Evolutionary conservation across 2,329 filamentous ascomycete species (phyloP), one percentile per base, ranked within the genome.

Genomic region (Chaetomium globosum): DNA sequence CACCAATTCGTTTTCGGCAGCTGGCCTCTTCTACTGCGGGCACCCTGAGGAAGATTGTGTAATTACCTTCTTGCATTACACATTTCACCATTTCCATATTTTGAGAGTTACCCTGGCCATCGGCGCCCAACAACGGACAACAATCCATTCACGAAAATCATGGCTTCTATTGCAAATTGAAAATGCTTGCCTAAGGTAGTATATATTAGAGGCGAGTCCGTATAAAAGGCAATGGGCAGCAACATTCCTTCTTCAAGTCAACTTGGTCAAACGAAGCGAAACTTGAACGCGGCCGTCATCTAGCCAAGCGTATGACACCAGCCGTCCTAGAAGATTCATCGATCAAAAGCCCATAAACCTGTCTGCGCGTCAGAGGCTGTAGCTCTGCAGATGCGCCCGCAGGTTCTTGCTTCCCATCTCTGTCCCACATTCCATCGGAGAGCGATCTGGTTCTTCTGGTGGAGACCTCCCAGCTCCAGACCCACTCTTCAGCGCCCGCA

Each of bases 371-470:
- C 16, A 43, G 39, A n/a, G 13, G 5, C 51, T 1, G 12, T 6
- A 53, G 33, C 33, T 36, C 4, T 19, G 13, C 4, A 33, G 31
- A 5, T n/a, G 6, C 3, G 5, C 33, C 52, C 33, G 8, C 6
- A 56, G 53, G 21, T 39, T 39, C 53, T 33, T 2, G 33, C 10
- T 39, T 39, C 23, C 23, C 36, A 49, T 23, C 28, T 48, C 16
- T 19, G 39, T 7, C 39, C 30, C 33, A 19, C 31, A 33, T 33
- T 58, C 54, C 46, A 46, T 58, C 13, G 21, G 23, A 21, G 46
- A 43, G 36, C 54, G 53, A 63, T 63, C 48, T 43, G 61, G 46
- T 59, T 52, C 33, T 59, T 21, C 12, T 19, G 9, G 60, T 39
- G 61, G 46, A 12, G 30, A 23, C 46, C 12, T 3, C 12, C 13